Percentiles rank a stretch among this genome's conserved stretches.
Conservation (phyloP, 306 rosid species). For the Cucumis melo region DNA sequence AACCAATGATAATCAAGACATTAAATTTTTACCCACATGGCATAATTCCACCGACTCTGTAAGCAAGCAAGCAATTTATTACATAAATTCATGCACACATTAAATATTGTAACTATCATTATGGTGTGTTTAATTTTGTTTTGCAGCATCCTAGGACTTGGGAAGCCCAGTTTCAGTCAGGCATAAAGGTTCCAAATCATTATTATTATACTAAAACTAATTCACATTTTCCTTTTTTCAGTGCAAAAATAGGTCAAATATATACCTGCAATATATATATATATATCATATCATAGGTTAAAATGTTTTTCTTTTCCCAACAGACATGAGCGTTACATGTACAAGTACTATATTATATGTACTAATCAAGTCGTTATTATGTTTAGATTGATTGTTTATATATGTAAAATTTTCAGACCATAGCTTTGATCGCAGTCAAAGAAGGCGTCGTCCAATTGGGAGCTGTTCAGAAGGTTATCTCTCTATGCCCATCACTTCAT, state of each 20-base stretch:
- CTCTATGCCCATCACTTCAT: not conserved
- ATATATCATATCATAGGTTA: too few relatives aligned
- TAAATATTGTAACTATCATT: not conserved
- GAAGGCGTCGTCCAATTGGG: conserved; percentile 98
- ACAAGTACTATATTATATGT: too few relatives aligned
- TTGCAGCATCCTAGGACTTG: conserved; percentile 95
- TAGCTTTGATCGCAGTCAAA: conserved; percentile 89
- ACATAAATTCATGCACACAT: conserved; percentile 6
- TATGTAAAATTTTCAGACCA: conserved; percentile 39
- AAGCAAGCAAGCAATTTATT: not conserved
- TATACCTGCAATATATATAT: too few relatives aligned
- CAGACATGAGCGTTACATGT: too few relatives aligned
- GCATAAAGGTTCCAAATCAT: conserved; percentile 53
- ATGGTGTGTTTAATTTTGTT: not conserved
- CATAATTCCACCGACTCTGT: conserved; percentile 89
- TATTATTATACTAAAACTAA: not conserved
- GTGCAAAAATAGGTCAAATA: too few relatives aligned
- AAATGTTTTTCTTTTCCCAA: too few relatives aligned
- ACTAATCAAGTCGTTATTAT: not conserved
- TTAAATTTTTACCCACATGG: conserved; percentile 87
- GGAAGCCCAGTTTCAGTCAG: conserved; percentile 99
- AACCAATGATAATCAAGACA: conserved; percentile 77
- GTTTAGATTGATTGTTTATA: too few relatives aligned
- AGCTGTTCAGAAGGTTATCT: conserved; percentile 52
- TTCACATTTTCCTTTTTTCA: not conserved